Base-by-base conservation (phyloP, 768 basidiomycete species). In the Suillus clintonianus region DNA sequence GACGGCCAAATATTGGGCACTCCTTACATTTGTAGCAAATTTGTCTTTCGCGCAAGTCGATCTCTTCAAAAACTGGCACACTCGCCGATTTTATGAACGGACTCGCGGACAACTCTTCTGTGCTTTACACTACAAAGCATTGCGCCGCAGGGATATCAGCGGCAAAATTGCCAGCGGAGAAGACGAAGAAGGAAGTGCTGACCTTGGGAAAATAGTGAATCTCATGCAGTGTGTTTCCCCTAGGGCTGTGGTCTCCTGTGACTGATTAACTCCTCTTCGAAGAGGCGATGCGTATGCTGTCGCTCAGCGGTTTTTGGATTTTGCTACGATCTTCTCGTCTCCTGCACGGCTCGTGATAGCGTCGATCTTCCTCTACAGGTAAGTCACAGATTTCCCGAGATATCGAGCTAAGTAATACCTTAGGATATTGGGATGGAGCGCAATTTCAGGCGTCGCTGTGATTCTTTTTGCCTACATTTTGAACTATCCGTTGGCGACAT, bases 371-470 rank as follows among this genome's bases (percentile, higher is more conserved):
- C 79, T 94, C 5, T 91, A 92, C 74, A 81, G 84, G 91, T 90
- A 64, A 70, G 85, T 73, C 7, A 30, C 8, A 11, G 11, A 6
- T 30, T 36, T 30, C 24, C n/a, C 14, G 34, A 58, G 37, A 32
- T 36, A 58, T 61, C 22, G 17, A 37, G 15, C 32, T 62, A 47
- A 63, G 14, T 2, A 27, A 59, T 42, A 13, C 42, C 62, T 69
- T 61, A 92, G 90, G 41, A 78, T 93, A 42, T 80, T 94, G 32
- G 92, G 92, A 6, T 92, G 90, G 89, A 89, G 88, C 61, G 86
- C 90, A 1, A 81, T 92, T 39, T 85, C 88, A 30, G 91, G 90
- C 8, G 87, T 91, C 13, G 80, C 80, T 9, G 86, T 92, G 14
- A 82, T 92, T 36, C 68, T 88, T 9, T 64, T 89, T 13, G 86